phyloP scores from a whole-genome alignment of 192 early-diverging fungal species.

The Thoreauomyces humboldtii region DNA sequence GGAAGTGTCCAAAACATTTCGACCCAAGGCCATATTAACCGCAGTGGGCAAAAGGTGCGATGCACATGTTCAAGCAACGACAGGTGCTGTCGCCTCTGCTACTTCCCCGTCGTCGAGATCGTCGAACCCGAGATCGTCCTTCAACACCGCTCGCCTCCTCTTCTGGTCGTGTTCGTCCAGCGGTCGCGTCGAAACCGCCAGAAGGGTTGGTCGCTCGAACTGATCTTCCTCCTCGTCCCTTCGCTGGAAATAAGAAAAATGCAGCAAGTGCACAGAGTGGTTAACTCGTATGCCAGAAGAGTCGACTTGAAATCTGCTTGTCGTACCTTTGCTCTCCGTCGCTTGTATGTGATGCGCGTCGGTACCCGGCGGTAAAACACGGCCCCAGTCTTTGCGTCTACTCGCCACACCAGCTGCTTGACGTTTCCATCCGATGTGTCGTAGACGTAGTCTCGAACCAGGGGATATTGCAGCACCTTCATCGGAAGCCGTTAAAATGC shows the following conservation, averaged over 20 bases:
- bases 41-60: no score
- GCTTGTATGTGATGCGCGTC: conserved; percentile 13
- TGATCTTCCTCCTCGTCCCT: conserved; percentile 2
- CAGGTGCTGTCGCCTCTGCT: no score
- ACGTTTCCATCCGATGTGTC: neutral
- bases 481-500: no score
- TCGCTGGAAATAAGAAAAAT: neutral
- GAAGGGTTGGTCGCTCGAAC: conserved; percentile 14
- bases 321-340: conserved; percentile 24
- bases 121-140: conserved; percentile 15
- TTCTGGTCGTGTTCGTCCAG: neutral
- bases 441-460: conserved; percentile 21
- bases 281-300: no score
- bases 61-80: no score
- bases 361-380: conserved; percentile 20
- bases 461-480: neutral
- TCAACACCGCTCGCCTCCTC: neutral
- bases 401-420: conserved; percentile 5
- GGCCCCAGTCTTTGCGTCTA: conserved; percentile 3
- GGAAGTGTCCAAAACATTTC: no score
- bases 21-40: no score
- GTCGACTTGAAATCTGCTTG: neutral
- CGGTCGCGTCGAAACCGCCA: neutral
- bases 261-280: neutral
- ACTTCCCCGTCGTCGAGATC: neutral